Conservation (phyloP, 2,329 filamentous ascomycete species). For the Chrysoporthe deuterocubensis region DNA sequence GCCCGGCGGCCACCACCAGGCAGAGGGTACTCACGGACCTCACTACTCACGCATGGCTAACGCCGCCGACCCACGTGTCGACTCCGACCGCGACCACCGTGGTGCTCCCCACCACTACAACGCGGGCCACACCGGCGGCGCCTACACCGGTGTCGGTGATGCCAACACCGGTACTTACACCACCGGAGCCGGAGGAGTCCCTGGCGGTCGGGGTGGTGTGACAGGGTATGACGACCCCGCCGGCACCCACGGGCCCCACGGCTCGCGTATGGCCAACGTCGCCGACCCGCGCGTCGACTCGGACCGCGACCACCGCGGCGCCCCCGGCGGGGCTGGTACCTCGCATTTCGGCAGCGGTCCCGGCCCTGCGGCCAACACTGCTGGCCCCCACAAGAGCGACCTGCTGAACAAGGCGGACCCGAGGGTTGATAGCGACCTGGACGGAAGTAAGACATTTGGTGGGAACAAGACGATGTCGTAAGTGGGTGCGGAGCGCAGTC, state of each 20-base stretch:
- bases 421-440: conserved; percentile 58
- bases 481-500: conserved; percentile 40
- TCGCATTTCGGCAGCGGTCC: conserved; percentile 30
- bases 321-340: conserved; percentile 30
- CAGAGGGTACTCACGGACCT: conserved; percentile 44
- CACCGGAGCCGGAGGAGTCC: conserved; percentile 27
- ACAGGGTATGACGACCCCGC: conserved; percentile 39
- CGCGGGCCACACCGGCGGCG: conserved; percentile 35
- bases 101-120: conserved; percentile 27
- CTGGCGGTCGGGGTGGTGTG: conserved; percentile 25
- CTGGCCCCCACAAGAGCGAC: conserved; percentile 57
- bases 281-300: conserved; percentile 44
- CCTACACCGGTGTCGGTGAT: background rate
- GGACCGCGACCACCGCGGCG: conserved; percentile 39
- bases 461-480: conserved; percentile 54
- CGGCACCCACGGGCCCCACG: conserved; percentile 40
- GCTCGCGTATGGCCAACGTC: conserved; percentile 42
- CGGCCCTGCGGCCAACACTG: conserved; percentile 49
- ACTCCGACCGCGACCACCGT: conserved; percentile 52
- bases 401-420: conserved; percentile 60
- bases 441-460: conserved; percentile 58
- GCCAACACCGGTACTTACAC: conserved; percentile 18
- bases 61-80: conserved; percentile 55
- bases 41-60: conserved; percentile 50
- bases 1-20: conserved; percentile 35